Evolutionary conservation across 1,284 basidiomycete genomes (phyloP).

Genomic region (Cerioporus squamosus): DNA sequence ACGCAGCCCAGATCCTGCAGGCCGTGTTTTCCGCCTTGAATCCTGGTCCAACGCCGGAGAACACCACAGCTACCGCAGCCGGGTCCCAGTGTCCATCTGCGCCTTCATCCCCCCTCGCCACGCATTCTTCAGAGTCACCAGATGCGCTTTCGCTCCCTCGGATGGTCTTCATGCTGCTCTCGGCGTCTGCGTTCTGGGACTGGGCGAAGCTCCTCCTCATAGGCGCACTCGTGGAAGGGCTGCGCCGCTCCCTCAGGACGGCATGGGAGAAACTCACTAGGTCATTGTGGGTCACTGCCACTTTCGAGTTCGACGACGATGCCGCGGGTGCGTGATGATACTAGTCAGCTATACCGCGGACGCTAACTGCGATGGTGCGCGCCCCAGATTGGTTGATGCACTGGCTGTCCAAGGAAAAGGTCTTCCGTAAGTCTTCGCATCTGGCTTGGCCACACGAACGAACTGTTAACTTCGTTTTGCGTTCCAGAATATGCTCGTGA

Average conservation of each 20-base stretch:
- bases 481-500: constrained; percentile 6
- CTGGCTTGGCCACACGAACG: too few relatives aligned
- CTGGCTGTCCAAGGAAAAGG: constrained; percentile 14
- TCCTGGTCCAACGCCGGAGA: background rate
- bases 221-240: constrained; percentile 62
- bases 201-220: constrained; percentile 67
- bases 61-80: too few relatives aligned
- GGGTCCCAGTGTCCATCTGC: too few relatives aligned
- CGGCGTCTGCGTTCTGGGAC: constrained; percentile 58
- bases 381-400: constrained; percentile 23
- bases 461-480: background rate
- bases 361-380: background rate
- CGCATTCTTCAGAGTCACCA: too few relatives aligned
- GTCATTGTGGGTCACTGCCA: constrained; percentile 65
- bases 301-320: constrained; percentile 60
- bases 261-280: constrained; percentile 50
- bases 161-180: constrained; percentile 44
- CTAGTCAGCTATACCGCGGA: constrained; percentile 19
- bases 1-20: constrained; percentile 18
- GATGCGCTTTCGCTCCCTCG: constrained; percentile 33
- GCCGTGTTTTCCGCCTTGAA: constrained; percentile 18
- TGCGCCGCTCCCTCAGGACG: constrained; percentile 48
- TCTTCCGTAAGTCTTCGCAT: constrained; percentile 11
- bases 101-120: too few relatives aligned
- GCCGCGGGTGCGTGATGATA: constrained; percentile 55